Conservation (phyloP, 2,329 filamentous ascomycete species). For the Epichloe festucae region DNA sequence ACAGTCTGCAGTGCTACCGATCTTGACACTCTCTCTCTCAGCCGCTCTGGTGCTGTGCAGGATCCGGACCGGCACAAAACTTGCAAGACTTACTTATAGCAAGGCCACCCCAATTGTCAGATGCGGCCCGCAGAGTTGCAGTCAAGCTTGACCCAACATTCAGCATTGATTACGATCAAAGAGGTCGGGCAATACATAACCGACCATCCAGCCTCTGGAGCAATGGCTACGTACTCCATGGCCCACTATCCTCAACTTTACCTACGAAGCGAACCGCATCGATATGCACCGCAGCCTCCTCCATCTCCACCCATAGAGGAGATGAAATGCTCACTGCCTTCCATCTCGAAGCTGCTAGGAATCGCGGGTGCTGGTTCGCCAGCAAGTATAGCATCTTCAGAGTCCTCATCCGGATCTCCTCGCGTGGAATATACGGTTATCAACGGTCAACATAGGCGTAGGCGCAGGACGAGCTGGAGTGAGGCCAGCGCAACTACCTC, state of each 20-base stretch:
- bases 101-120: conserved; percentile 6
- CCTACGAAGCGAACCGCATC: conserved; percentile 11
- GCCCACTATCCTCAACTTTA: conserved; percentile 18
- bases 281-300: conserved; percentile 47
- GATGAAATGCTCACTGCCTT: conserved; percentile 74
- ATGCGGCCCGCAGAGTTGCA: background rate
- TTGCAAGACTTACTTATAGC: conserved; percentile 9
- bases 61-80: background rate
- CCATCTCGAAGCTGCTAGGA: conserved; percentile 81
- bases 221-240: conserved; percentile 13
- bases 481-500: background rate
- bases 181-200: background rate
- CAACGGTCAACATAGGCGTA: background rate
- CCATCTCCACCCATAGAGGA: conserved; percentile 68
- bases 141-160: background rate
- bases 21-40: background rate
- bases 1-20: conserved; percentile 1
- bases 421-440: conserved; percentile 17
- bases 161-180: background rate
- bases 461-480: background rate
- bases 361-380: conserved; percentile 61
- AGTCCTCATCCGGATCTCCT: conserved; percentile 27
- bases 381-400: conserved; percentile 40
- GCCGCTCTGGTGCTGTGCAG: conserved; percentile 3
- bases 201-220: background rate